A percentile compares a stretch with the other conserved stretches of the same genome.
These are phyloP conservation scores for Ophiostoma australiae DNA, from an alignment of 2,329 filamentous ascomycete species.

Conservation along the genomic window DNA sequence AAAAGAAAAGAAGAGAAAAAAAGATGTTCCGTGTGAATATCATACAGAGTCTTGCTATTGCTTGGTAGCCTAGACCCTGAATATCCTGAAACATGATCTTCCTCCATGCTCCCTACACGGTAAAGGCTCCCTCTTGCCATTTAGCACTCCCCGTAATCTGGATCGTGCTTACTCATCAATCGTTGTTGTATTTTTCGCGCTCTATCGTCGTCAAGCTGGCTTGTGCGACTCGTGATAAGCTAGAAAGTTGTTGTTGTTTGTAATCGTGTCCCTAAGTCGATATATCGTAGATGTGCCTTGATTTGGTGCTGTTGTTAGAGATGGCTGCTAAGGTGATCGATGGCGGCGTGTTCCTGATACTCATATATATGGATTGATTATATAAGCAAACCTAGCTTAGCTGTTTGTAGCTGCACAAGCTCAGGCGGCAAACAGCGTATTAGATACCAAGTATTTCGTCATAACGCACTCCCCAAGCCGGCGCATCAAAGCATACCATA, in stretches of 20 bases:
- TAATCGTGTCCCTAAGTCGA: not conserved
- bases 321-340: too few species aligned
- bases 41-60: not conserved
- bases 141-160: not conserved
- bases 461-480: not conserved
- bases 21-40: not conserved
- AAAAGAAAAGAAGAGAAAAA: not conserved
- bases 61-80: not conserved
- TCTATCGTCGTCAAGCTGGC: not conserved
- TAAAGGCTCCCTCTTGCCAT: slow-evolving; percentile 2
- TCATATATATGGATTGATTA: not conserved
- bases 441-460: not conserved
- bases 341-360: too few species aligned
- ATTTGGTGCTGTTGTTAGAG: not conserved
- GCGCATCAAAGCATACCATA: not conserved
- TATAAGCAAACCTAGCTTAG: not conserved
- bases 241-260: not conserved
- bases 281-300: not conserved
- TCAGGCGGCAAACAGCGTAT: not conserved
- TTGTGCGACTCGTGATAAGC: not conserved
- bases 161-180: not conserved
- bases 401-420: not conserved
- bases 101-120: not conserved
- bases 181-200: not conserved
- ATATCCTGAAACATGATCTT: slow-evolving; percentile 20